Evolutionary conservation across 306 rosid genomes (phyloP), one percentile per base, ranked within the genome.

Genomic region (Cucumis melo): DNA sequence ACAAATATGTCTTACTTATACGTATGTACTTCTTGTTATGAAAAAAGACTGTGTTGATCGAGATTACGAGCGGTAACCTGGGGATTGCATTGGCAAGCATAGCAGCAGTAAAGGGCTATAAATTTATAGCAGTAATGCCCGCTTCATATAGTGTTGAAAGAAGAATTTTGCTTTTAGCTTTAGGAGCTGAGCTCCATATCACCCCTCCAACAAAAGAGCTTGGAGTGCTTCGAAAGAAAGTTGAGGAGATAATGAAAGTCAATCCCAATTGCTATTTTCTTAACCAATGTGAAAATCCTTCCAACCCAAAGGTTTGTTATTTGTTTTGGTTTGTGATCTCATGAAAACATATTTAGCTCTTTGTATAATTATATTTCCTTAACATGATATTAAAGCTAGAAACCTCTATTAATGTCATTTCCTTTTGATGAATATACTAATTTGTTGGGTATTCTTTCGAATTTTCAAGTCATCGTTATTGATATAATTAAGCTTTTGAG

Each of bases 81-180:
- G 98, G 98, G 64, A 89, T 92, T 74, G 92, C 87, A 16, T 79
- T 92, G 85, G 94, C 96, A 21, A 86, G 73, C 78, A 75, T 92
- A 56, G 96, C 88, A 82, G 98, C 90, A 41, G 46, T 79, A 71
- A 89, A 80, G 81, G 94, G 92, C 63, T 90, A 92, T 82, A 92
- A 85, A 78, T 75, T 90, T 41, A 23, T 81, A 39, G 78, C 84
- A 44, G 10, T 65, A 78, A 88, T 90, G 91, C 94, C 90, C 29
- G 58, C 92, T 60, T 79, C 77, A 17, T 61, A 46, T 51, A 90
- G 92, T 67, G 41, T 87, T 38, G 98, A 90, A 83, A 90, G 90
- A 84, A 85, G 80, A 83, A 81, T 88, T 24, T 76, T 90, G 39
- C 80, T 85, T 73, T 80, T 46, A 70, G 96, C 92, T 75, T 92